Base-by-base conservation (phyloP, 305 asterid species). In the Plantago rigida region DNA sequence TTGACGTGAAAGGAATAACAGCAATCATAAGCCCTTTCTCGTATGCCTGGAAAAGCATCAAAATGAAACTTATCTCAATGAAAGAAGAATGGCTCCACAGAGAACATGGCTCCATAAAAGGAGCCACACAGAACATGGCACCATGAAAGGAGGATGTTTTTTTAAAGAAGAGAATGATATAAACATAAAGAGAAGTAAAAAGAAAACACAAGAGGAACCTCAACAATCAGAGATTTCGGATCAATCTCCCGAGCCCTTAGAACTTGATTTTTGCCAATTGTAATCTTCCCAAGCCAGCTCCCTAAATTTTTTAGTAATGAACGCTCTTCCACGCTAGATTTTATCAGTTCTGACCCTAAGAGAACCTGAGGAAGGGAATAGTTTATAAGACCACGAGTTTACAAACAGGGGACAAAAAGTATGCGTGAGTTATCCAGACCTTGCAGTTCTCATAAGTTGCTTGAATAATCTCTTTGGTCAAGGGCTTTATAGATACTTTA, bases 361-460 rank as follows among this genome's bases (percentile, higher is more conserved):
- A 94, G 97, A 77, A 94, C 99, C 99, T 92, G 46, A 41, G 86
- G 57, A 63, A 69, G 44, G 68, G 49, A 60, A 60, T 47, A 70
- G 28, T 7, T 1, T 41, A 41, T 41, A 2, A 41, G 46, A 41
- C 13, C 46, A 9, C 13, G 10, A 41, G 13, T 41, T 0, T 41
- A 11, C 0, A 41, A 9, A 41, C 46, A 41, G 46, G 7, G 12
- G 46, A 41, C 13, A 41, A 41, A 12, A 62, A 51, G 51, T 56
- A 22, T 56, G 13, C 45, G 15, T 24, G 60, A 14, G 58, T 24
- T 12, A 58, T 14, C 22, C 69, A 69, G 60, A 92, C 99, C 97
- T 89, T 94, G 97, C 99, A 94, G 81, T 94, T 94, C 78, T 94
- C 97, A 53, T 94, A 94, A 31, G 95, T 94, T 48, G 94, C 93